A percentile compares a stretch with the other conserved stretches of the same genome.
Conservation (phyloP, 108 stramenopile genomes). For the Skeletonema costatum region DNA sequence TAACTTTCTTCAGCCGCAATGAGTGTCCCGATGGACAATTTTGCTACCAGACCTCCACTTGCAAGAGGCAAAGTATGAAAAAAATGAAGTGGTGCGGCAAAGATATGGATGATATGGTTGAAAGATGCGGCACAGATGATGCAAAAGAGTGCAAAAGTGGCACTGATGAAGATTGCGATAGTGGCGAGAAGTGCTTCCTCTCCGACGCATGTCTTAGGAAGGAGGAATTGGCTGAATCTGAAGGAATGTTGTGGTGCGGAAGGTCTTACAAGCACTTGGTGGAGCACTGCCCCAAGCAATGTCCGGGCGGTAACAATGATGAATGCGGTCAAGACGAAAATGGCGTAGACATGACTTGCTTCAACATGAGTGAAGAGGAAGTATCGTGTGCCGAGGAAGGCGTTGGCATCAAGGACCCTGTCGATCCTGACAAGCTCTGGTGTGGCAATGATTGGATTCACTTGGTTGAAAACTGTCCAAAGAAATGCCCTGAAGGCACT, state of each 20-base stretch:
- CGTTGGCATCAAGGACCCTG: conserved; percentile 33
- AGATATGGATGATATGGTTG: not conserved
- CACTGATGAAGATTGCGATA: conserved; percentile 11
- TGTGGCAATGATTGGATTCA: conserved; percentile 38
- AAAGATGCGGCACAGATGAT: not conserved
- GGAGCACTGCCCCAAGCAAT: conserved; percentile 41
- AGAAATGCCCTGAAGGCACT: conserved; percentile 34
- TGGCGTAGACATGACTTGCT: conserved; percentile 34
- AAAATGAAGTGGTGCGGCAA: conserved; percentile 2
- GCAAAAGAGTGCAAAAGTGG: conserved; percentile 3
- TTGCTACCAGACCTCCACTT: not conserved
- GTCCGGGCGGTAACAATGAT: conserved; percentile 36
- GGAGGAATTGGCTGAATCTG: not conserved
- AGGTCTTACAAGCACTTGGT: conserved; percentile 44
- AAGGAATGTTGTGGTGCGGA: conserved; percentile 38
- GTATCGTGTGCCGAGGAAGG: conserved; percentile 12
- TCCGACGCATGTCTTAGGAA: not conserved
- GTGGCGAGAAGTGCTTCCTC: conserved; percentile 3
- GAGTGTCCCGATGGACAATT: not conserved
- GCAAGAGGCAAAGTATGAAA: not conserved
- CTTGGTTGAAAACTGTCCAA: conserved; percentile 36
- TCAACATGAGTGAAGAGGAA: conserved; percentile 29
- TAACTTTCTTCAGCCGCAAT: not conserved
- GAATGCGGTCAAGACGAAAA: conserved; percentile 33
- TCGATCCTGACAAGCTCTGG: conserved; percentile 38